Base-by-base conservation (phyloP, 2,329 filamentous ascomycete genomes). In the Arthrinium puccinioides region DNA sequence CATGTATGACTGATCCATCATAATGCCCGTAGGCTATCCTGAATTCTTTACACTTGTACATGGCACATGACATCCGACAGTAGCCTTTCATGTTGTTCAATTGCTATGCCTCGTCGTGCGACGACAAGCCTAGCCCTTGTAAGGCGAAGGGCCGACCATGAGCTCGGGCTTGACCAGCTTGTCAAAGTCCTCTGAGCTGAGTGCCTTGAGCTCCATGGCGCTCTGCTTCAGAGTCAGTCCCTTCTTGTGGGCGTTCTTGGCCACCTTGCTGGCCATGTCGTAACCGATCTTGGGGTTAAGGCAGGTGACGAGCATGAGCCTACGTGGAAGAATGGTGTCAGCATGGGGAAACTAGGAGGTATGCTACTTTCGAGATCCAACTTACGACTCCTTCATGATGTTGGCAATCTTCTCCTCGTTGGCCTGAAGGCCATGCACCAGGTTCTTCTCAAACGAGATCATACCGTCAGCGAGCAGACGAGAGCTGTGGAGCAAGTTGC, bases 201-300 rank as follows among this genome's bases (percentile, higher is more conserved):
- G 70, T 31, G 88, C 90, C 51, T 95, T 77, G 49, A 98, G 76
- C 72, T 97, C 87, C 74, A 97, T 80, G 15, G 92, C 90, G 55
- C 84, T 90, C 68, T 94, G 70, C 74, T 96, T 96, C 41, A 98
- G 76, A 18, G 88, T 96, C 36, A 90, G 67, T 23, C 88, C 88
- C 79, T 97, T 97, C 79, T 96, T 96, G 72, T 98, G 92, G 13
- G 92, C 92, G 59, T 98, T 94, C 82, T 96, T 96, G 56, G 89
- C 89, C 18, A 95, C 89, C 73, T 94, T 94, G 65, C 82, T 88
- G 36, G 89, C 89, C 86, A 94, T 94, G 61, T 96, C 89, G 65
- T 96, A 95, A 43, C 89, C 90, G 59, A 97, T 96, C 64, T 94
- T 87, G 51, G 89, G 88, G 75, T 96, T 96, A 45, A 97, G 74